A percentile compares a stretch with the other conserved stretches of the same genome.
Evolutionary conservation across 306 rosid species (phyloP).

Genomic region (Malus asiatica): DNA sequence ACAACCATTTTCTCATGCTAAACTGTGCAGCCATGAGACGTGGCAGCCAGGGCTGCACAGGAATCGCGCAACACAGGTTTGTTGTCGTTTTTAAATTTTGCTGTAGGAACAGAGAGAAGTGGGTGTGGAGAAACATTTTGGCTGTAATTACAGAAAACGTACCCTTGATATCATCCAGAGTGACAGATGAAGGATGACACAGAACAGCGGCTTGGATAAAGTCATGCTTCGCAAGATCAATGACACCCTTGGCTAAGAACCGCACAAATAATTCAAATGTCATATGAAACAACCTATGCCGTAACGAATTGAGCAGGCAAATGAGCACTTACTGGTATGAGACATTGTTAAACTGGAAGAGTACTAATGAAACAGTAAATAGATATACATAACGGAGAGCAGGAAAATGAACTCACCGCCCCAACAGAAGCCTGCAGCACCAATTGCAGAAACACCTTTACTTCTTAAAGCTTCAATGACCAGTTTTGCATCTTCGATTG

Average conservation of each 20-base stretch:
- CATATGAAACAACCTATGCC: neutral
- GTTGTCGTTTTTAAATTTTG: too few relatives aligned
- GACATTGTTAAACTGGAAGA: neutral
- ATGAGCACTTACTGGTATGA: neutral
- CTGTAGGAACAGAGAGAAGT: neutral
- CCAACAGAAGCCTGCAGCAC: slow-evolving; percentile 70
- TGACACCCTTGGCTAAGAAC: slow-evolving; percentile 35
- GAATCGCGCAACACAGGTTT: neutral
- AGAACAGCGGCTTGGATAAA: slow-evolving; percentile 41
- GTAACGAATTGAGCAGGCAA: neutral
- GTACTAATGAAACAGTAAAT: neutral
- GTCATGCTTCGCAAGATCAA: slow-evolving; percentile 25
- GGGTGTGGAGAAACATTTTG: neutral
- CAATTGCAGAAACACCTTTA: slow-evolving; percentile 43
- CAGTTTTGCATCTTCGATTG: slow-evolving; percentile 34
- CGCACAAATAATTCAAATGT: neutral
- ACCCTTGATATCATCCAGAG: slow-evolving; percentile 60
- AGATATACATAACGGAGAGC: neutral
- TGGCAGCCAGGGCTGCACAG: neutral
- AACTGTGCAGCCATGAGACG: neutral
- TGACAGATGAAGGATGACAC: slow-evolving; percentile 33
- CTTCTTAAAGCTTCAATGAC: slow-evolving; percentile 44
- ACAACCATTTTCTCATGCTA: too few relatives aligned
- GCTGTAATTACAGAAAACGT: slow-evolving; percentile 5
- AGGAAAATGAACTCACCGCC: slow-evolving; percentile 36